phyloP scores from a whole-genome alignment of 108 stramenopile species.

The Cyclotella baltica region DNA sequence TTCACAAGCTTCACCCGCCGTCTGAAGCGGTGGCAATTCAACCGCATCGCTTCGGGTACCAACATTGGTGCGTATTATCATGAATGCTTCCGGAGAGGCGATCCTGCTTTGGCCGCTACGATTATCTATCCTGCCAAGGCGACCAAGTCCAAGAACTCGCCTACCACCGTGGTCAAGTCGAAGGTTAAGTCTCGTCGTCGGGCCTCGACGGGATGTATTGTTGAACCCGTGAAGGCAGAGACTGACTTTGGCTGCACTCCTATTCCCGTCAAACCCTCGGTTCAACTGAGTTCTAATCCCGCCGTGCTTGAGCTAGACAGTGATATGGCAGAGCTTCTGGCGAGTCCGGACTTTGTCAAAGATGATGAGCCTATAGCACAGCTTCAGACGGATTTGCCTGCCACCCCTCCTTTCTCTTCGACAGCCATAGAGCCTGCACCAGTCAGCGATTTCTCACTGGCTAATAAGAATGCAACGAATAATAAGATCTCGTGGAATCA shows the following conservation, averaged over 20 bases:
- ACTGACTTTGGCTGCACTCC: not conserved
- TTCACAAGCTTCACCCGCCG: conserved; percentile 70
- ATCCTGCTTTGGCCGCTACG: conserved; percentile 31
- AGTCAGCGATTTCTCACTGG: not conserved
- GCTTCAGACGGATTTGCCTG: not conserved
- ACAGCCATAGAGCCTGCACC: not conserved
- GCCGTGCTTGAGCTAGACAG: not conserved
- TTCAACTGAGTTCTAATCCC: not conserved
- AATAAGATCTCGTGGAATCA: not conserved
- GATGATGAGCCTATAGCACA: not conserved
- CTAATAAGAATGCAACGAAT: not conserved
- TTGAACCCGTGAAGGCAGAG: conserved; percentile 3
- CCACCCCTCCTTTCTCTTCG: not conserved
- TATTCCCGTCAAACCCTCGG: not conserved
- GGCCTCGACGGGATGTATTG: conserved; percentile 31
- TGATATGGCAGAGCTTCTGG: conserved; percentile 2
- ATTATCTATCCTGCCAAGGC: conserved; percentile 37
- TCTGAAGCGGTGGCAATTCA: conserved; percentile 65
- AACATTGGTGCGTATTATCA: conserved; percentile 63
- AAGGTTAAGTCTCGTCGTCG: conserved; percentile 25
- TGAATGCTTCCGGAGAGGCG: conserved; percentile 23
- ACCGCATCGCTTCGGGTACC: conserved; percentile 52
- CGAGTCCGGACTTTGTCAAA: conserved; percentile 2
- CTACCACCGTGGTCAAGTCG: not conserved
- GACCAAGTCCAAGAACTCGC: conserved; percentile 4